Percentiles rank a stretch among this genome's conserved stretches.
Conservation (phyloP, 352 stramenopile genomes). For the Globisporangium canariense region DNA sequence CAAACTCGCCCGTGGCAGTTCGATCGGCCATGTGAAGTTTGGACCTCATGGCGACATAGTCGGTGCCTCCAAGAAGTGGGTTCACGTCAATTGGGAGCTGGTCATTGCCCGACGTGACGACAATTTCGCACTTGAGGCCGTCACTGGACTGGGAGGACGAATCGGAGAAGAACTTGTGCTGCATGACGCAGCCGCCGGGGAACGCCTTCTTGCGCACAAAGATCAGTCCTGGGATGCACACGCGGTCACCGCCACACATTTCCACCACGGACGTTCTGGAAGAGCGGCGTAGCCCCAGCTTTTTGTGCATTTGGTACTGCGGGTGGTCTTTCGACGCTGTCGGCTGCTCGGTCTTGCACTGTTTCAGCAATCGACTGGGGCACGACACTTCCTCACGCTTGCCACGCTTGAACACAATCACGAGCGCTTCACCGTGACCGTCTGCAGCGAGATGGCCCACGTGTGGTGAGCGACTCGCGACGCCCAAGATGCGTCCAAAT, state of each 20-base stretch:
- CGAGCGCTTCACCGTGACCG: conserved; percentile 28
- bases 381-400: background rate
- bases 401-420: conserved; percentile 29
- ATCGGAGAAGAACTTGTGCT: conserved; percentile 25
- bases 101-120: conserved; percentile 22
- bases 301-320: conserved; percentile 9
- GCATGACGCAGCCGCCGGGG: conserved; percentile 24
- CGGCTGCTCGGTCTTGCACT: background rate
- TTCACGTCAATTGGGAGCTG: conserved; percentile 12
- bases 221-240: conserved; percentile 29
- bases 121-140: conserved; percentile 24
- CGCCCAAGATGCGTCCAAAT: conserved; percentile 28
- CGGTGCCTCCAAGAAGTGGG: conserved; percentile 13
- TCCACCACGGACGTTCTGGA: conserved; percentile 20
- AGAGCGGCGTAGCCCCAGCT: conserved; percentile 16
- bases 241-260: conserved; percentile 31
- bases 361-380: conserved; percentile 8
- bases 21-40: conserved; percentile 25
- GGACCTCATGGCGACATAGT: conserved; percentile 11
- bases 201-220: conserved; percentile 26
- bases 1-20: conserved; percentile 36
- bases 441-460: conserved; percentile 30
- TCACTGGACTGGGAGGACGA: background rate
- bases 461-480: conserved; percentile 23
- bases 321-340: background rate